Evolutionary conservation across 164 flowering plant species (phyloP), one percentile per base, ranked within the genome.

Genomic region (Aristolochia californica): DNA sequence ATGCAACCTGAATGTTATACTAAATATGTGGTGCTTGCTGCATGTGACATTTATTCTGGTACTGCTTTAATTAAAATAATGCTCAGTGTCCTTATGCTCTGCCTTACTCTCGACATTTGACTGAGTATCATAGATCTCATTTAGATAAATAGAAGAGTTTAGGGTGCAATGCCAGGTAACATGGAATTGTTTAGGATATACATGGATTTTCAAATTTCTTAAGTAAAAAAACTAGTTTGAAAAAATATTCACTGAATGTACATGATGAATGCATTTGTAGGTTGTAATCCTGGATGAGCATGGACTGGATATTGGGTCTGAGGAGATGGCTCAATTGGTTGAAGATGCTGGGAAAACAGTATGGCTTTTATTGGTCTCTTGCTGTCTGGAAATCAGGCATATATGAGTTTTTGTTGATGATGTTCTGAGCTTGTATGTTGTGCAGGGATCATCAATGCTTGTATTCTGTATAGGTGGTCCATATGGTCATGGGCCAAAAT

Each of bases 391-490:
- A 25, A 5, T 18, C 38, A 38, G 15, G 17, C 23, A 43, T 40
- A 23, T 7, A 13, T 43, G 2, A 9, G 1, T 18, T 38, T 17
- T 23, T 5, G 21, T 43, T 7, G 16, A 15, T 43, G 12, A 18
- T 56, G 8, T 43, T 12, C 23, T 40, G 20, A 38, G 4, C n/a
- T 49, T 40, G 26, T 50, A 26, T 13, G 40, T 21, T 50, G 58
- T 62, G 48, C 44, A 86, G 91, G 94, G 94, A 55, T 83, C 90
- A 67, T 76, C 87, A 60, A 72, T 82, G 68, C 61, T 90, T 69
- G 63, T 76, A 45, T 90, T 90, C 67, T 85, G 95, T 75, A 83
- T 90, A 48, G 97, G 97, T 60, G 97, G 94, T 60, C 87, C 97
- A 45, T 82, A 87, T 76, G 95, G 97, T 48, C 97, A 87, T 74